Base-by-base conservation (phyloP, 768 basidiomycete genomes). In the Hypholoma sublateritium region DNA sequence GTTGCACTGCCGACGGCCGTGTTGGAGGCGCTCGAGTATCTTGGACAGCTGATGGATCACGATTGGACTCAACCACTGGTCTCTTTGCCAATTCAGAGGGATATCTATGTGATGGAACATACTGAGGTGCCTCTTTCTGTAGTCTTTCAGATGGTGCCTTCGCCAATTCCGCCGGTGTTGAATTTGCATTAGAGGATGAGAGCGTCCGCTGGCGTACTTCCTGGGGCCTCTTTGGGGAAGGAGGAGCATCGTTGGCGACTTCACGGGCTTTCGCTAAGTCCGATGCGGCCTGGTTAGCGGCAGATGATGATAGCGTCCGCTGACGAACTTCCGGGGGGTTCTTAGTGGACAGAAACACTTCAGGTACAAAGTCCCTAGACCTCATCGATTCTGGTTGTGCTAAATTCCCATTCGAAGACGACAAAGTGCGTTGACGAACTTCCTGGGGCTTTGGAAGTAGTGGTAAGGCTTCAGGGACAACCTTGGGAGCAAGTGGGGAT, bases 401-500 rank as follows among this genome's bases (percentile, higher is more conserved):
- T 32, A 32, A 32, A 9, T 32, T 32, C 28, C 28, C 28, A 9
- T 32, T 32, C 5, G 39, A 41, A 16, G 39, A 41, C 12, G 39
- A 41, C 17, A 41, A 17, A 16, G 39, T 41, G 39, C 39, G 39
- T 13, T 41, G 39, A 16, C 39, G 39, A 41, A 17, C 3, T 16
- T 41, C 39, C 14, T 41, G 39, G 1, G 39, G 39, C 39, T 14
- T 41, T 8, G 13, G 39, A 14, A 17, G 17, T 41, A 17, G 21
- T 25, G 44, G 44, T 14, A 47, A 5, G 19, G 17, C 13, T 25
- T 47, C 22, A 47, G 21, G 8, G 22, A n/a, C 21, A 16, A 36
- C 13, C 19, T 53, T 58, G 1, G 54, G 7, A 21, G 59, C 51
- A 7, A 55, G 57, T 14, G 69, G 60, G 21, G 69, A 67, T 22